phyloP scores from a whole-genome alignment of 2,329 filamentous ascomycete species.

The Reticulascus tulasneorum region DNA sequence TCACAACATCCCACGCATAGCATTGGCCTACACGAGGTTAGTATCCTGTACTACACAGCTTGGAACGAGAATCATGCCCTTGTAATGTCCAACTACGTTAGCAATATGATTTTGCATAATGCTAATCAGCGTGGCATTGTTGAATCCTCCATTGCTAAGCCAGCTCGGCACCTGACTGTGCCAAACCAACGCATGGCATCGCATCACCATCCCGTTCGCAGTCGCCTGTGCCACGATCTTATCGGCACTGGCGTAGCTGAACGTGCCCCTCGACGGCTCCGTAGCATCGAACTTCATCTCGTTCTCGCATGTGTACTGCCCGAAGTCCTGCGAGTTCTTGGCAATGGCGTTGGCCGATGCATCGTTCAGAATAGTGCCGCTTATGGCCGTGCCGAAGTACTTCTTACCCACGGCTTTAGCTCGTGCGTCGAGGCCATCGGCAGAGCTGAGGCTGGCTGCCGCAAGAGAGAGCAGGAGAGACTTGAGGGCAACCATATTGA shows the following conservation, averaged over 20 bases:
- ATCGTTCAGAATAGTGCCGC: conserved; percentile 53
- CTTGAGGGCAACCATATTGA: too few relatives aligned
- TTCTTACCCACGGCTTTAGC: conserved; percentile 22
- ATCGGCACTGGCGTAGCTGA: conserved; percentile 56
- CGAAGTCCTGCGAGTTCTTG: conserved; percentile 52
- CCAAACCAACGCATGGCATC: conserved; percentile 45
- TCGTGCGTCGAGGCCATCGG: conserved; percentile 23
- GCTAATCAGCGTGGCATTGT: conserved; percentile 14
- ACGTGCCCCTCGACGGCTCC: conserved; percentile 52
- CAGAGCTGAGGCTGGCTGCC: conserved; percentile 14
- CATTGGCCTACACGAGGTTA: too few relatives aligned
- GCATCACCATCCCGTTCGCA: conserved; percentile 22
- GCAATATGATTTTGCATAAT: conserved; percentile 49
- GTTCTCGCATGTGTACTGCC: conserved; percentile 61
- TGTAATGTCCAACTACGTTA: too few relatives aligned
- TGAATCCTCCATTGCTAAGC: conserved; percentile 36
- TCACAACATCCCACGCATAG: conserved; percentile 48
- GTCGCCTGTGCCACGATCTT: conserved; percentile 32
- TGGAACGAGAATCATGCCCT: too few relatives aligned
- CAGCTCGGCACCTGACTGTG: conserved; percentile 40
- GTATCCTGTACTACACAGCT: too few relatives aligned
- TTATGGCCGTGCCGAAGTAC: conserved; percentile 63
- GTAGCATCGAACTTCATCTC: conserved; percentile 60
- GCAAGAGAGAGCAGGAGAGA: too few relatives aligned
- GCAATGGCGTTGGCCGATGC: conserved; percentile 49